Base-by-base conservation (phyloP, 345 rosid genomes). In the Rhizophora mangle region DNA sequence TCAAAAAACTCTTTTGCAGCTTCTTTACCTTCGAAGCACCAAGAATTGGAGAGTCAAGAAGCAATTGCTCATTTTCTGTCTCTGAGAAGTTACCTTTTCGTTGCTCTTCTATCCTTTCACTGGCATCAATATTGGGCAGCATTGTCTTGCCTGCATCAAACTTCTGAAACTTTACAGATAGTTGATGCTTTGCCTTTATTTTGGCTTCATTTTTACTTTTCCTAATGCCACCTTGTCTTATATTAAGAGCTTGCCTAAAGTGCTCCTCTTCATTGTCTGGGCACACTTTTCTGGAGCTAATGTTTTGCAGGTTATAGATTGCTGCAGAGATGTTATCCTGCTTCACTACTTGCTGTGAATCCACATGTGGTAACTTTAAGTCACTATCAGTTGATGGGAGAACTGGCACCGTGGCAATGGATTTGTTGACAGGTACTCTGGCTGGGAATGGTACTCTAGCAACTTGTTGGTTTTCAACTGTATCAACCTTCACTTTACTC, bases 211-310 rank as follows among this genome's bases (percentile, higher is more conserved):
- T 69, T 80, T 83, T 89, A 74, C 60, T 76, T 79, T 91, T 95
- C 69, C 83, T 83, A 30, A 85, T 81, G 43, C 92, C 93, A 11
- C 92, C 97, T 80, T 91, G 93, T 69, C 96, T 88, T 74, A 86
- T 73, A 68, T 87, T 86, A 61, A 91, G 87, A 54, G 88, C 88
- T 66, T 88, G 92, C 80, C 82, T 86, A 64, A 86, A 85, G 61
- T 85, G 93, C 67, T 91, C 95, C 54, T 95, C 99, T n/a, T 92
- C 93, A 2, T 75, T 79, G 52, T 88, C 96, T 8, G 87, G 81
- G 69, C 80, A 79, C 62, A 75, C 81, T 73, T 79, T 95, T 72
- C 89, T 77, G 59, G 73, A 59, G 69, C 82, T 77, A 49, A 82
- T 71, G 83, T 82, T 91, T 30, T 86, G 91, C 69, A 86, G 74